phyloP scores from a whole-genome alignment of 139 green algal genomes.

The Medakamo hakoo region DNA sequence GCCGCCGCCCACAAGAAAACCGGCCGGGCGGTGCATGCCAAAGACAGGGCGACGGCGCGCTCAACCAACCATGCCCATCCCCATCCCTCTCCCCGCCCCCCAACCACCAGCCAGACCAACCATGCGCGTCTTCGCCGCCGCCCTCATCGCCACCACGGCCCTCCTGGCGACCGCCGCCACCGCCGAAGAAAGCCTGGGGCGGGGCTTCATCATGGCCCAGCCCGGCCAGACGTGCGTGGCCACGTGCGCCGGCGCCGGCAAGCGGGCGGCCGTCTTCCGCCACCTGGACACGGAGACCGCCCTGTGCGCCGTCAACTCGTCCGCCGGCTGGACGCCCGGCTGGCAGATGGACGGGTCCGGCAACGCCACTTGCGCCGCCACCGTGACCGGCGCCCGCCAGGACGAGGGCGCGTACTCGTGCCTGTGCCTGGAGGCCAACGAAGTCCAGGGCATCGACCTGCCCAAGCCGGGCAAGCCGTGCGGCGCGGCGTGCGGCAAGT shows the following conservation, averaged over 20 bases:
- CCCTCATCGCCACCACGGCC: background rate
- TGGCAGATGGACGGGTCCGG: background rate
- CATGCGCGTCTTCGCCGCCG: background rate
- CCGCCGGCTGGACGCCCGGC: background rate
- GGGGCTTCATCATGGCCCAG: background rate
- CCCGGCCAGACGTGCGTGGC: background rate
- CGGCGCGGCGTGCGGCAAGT: background rate
- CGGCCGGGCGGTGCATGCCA: no score
- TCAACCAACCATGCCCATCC: no score
- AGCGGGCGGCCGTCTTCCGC: background rate
- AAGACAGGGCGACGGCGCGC: no score
- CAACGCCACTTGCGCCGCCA: background rate
- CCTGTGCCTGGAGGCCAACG: background rate
- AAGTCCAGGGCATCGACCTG: background rate
- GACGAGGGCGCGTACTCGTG: no score
- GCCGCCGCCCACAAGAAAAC: no score
- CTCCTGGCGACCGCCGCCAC: background rate
- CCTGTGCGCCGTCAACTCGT: background rate
- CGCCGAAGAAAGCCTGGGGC: background rate
- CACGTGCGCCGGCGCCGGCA: background rate
- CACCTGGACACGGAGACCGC: background rate
- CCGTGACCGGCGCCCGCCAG: no score
- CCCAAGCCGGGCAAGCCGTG: background rate
- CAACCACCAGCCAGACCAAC: background rate
- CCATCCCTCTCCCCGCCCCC: background rate